Conservation (phyloP, 352 stramenopile genomes). For the Globisporangium middletonii region DNA sequence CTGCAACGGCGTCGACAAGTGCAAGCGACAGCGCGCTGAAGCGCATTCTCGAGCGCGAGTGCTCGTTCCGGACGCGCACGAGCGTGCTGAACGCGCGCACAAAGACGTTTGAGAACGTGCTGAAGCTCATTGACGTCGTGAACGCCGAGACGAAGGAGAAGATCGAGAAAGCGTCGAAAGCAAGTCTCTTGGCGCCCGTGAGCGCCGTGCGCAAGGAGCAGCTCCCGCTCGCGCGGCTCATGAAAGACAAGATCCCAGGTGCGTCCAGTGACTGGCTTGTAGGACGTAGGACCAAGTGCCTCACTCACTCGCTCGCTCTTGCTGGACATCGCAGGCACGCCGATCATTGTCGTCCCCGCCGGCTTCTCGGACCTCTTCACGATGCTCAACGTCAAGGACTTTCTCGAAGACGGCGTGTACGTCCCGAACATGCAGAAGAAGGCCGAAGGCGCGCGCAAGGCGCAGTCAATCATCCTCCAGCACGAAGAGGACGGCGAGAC, state of each 20-base stretch:
- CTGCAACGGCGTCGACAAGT: background rate
- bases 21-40: constrained; percentile 47
- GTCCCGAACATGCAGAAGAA: constrained; percentile 86
- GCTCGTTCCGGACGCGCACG: constrained; percentile 55
- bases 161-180: constrained; percentile 80
- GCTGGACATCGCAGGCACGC: constrained; percentile 36
- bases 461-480: constrained; percentile 75
- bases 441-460: constrained; percentile 68
- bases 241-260: constrained; percentile 79
- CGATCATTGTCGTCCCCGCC: constrained; percentile 90
- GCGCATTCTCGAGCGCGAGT: constrained; percentile 61
- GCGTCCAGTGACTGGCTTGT: background rate
- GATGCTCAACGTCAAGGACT: constrained; percentile 88
- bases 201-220: constrained; percentile 52
- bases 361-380: constrained; percentile 85
- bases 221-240: constrained; percentile 48
- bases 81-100: constrained; percentile 72
- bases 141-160: constrained; percentile 86
- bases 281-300: background rate
- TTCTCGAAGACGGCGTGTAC: constrained; percentile 80
- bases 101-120: constrained; percentile 79
- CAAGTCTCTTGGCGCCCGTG: constrained; percentile 36
- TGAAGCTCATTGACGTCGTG: constrained; percentile 73
- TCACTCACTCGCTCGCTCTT: background rate
- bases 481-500: constrained; percentile 75